Evolutionary conservation across 2,329 filamentous ascomycete genomes (phyloP).

Genomic region (Camillea tinctor): DNA sequence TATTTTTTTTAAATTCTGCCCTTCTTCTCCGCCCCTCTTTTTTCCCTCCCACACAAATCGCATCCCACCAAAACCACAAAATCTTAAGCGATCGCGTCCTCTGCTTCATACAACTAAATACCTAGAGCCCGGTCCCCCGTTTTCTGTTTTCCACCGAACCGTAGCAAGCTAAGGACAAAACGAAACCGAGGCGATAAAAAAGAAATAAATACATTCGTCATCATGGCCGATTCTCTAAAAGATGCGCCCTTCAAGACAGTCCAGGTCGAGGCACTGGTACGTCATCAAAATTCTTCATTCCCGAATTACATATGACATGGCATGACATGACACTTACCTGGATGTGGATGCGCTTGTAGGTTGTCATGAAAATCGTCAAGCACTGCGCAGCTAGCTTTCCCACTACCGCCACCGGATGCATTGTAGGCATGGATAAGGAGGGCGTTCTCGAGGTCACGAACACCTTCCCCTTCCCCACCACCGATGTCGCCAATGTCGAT

Average conservation of each 20-base stretch:
- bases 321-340: not conserved
- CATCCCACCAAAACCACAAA: conserved; percentile 31
- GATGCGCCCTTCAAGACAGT: conserved; percentile 79
- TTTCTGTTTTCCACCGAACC: not conserved
- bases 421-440: conserved; percentile 90
- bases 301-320: too few relatives aligned
- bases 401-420: conserved; percentile 81
- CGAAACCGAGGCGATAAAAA: not conserved
- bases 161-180: not conserved
- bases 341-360: conserved; percentile 47
- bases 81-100: conserved; percentile 18
- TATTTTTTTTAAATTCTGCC: conserved; percentile 18
- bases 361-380: conserved; percentile 98
- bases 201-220: conserved; percentile 35
- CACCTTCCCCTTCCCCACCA: conserved; percentile 86
- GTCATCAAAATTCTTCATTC: conserved; percentile 38
- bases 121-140: not conserved
- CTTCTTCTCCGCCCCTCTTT: conserved; percentile 14
- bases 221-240: conserved; percentile 60
- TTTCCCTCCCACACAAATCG: conserved; percentile 28
- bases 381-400: conserved; percentile 88
- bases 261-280: conserved; percentile 91
- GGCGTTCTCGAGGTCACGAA: conserved; percentile 88
- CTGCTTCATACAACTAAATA: conserved; percentile 1
- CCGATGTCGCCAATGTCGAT: conserved; percentile 68